Percentiles rank a stretch among this genome's conserved stretches.
Conservation (phyloP, 2,329 filamentous ascomycete species). For the Colletotrichum sp. region DNA sequence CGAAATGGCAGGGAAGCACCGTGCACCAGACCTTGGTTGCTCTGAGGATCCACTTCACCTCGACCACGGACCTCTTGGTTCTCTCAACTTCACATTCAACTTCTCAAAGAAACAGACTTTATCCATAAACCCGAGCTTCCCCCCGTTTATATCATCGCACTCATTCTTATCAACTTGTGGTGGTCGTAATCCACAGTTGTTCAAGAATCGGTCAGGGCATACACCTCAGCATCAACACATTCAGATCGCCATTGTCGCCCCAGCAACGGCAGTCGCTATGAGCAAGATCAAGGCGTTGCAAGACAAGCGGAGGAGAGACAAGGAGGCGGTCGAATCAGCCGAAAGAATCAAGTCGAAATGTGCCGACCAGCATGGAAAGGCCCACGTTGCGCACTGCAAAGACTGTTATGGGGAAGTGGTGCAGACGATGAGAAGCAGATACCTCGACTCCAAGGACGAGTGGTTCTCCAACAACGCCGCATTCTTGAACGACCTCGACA, state of each 20-base stretch:
- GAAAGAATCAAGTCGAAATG: constrained; percentile 48
- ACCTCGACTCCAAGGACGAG: constrained; percentile 40
- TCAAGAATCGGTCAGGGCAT: neutral
- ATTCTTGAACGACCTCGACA: constrained; percentile 56
- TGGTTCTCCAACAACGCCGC: constrained; percentile 57
- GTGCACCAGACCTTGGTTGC: neutral
- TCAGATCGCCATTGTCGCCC: neutral
- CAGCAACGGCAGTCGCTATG: neutral
- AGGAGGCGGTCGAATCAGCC: constrained; percentile 38
- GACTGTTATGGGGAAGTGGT: constrained; percentile 54
- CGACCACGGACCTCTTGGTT: neutral
- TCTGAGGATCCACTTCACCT: neutral
- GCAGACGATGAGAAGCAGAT: constrained; percentile 48
- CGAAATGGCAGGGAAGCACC: neutral
- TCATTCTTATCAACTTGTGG: neutral
- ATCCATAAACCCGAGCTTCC: neutral
- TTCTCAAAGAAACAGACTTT: neutral
- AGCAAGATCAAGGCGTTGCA: neutral
- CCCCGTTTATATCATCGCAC: neutral
- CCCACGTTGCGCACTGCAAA: constrained; percentile 48
- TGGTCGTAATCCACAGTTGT: neutral
- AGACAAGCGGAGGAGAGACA: constrained; percentile 1
- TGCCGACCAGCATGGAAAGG: constrained; percentile 44
- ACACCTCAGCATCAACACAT: neutral
- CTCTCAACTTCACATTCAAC: neutral